Evolutionary conservation across 2,329 filamentous ascomycete species (phyloP), one percentile per base, ranked within the genome.

Genomic region (Colletotrichum sp.): DNA sequence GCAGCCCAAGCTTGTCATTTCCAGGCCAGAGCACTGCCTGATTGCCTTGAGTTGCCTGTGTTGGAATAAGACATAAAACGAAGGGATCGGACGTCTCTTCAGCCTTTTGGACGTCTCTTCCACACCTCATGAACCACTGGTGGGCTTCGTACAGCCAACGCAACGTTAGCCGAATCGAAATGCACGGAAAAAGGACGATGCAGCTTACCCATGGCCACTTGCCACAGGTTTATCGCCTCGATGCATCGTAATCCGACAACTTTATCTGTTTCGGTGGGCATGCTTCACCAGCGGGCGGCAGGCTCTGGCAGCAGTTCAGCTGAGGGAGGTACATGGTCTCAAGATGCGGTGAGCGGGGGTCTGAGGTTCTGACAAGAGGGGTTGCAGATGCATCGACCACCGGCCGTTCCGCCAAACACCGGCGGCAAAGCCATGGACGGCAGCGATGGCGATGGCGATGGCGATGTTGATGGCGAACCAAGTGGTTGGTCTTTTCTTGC

Each of bases 281-380:
- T 21, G 30, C 48, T 59, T 60, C 30, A 16, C 10, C 52, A 9
- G 28, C 48, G 18, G 28, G 55, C 68, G 36, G 63, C 72, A 43
- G 32, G 63, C 63, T 67, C 61, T 75, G 63, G 55, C 39, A 63
- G n/a, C 39, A 63, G n/a, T 21, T 24, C 30, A 30, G 63, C 55
- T n/a, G 18, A 43, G 39, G 39, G 16, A 39, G 36, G 36, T 52
- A 57, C 61, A 74, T 66, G 34, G 34, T 32, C 52, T 55, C 34
- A 61, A 66, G n/a, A 71, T 71, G 72, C 72, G 68, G 72, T 74
- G 60, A 72, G 68, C 55, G 52, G 65, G 43, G 65, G 43, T 32
- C 43, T 36, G 34, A 14, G 8, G 28, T 68, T 61, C 66, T 59
- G 65, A 59, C 65, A 66, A 12, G 12, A 57, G 65, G 48, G 65